These are phyloP conservation scores for Plantago coronopus DNA, from an alignment of 305 asterid species.

Conservation along the genomic window DNA sequence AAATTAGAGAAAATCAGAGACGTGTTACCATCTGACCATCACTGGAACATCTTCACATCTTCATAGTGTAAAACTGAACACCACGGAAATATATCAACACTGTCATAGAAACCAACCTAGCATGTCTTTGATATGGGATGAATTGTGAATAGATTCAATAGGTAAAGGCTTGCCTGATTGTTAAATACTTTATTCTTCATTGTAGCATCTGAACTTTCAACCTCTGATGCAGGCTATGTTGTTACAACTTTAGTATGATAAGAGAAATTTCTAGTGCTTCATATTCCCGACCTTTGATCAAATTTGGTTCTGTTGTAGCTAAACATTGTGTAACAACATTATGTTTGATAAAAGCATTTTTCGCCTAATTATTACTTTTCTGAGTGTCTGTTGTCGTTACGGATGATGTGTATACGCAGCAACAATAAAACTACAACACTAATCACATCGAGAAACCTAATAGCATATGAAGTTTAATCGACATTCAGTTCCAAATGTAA, in stretches of 20 bases:
- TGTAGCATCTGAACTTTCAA: background rate
- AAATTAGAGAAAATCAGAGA: constrained; percentile 68
- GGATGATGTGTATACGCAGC: no score
- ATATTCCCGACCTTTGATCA: background rate
- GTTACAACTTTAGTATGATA: background rate
- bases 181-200: background rate
- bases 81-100: background rate
- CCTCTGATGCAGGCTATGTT: background rate
- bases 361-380: background rate
- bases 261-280: background rate
- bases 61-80: constrained; percentile 19
- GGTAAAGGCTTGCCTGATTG: constrained; percentile 5
- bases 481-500: constrained; percentile 22
- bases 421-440: background rate
- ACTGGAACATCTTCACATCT: constrained; percentile 62
- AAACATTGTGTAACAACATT: constrained; percentile 7
- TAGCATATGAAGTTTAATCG: constrained; percentile 17
- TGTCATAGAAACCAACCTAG: constrained; percentile 21
- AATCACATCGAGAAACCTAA: constrained; percentile 3
- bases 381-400: background rate
- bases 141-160: constrained; percentile 10
- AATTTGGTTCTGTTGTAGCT: constrained; percentile 5
- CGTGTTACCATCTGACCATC: constrained; percentile 49
- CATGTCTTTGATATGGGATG: constrained; percentile 1
- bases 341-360: background rate